Base-by-base conservation (phyloP, 768 basidiomycete genomes). In the Lentinula raphanica region DNA sequence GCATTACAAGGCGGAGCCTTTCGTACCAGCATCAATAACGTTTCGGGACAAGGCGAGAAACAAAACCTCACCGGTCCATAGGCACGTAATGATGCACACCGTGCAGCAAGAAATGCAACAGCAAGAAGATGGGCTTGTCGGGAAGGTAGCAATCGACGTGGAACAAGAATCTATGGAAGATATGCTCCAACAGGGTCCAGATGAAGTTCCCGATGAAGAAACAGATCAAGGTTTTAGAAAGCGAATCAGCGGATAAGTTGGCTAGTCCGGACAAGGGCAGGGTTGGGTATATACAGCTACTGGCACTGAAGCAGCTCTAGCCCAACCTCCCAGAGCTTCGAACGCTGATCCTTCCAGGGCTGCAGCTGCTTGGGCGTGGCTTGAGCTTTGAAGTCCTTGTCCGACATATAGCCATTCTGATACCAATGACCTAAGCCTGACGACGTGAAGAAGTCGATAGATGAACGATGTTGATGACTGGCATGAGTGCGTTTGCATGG, bases 31-130 rank as follows among this genome's bases (percentile, higher is more conserved):
- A 55, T 57, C 21, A 50, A 35, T n/a, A 42, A 28, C 2, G 45
- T n/a, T 39, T 46, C 12, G 25, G 8, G 25, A 28, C 39, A 15
- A 39, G 19, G 60, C 15, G n/a, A n/a, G n/a, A 11, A 27, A 46
- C 17, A 49, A 17, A 39, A 5, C 71, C 82, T 61, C 66, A 92
- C 89, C 85, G 78, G 68, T 97, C 94, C 94, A 98, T 97, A 15
- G 94, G 97, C 62, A 99, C 77, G 67, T 95, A 99, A 71, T 99
- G 97, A 68, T 99, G 97, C 35, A 99, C 85, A 15, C 97, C 97
- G 67, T 98, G 97, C 68, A 92, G 77, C 66, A 92, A 69, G 74
- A 99, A 99, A 69, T 99, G 97, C 25, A 98, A 68, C 42, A 85
- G 84, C 66, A 98, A 78, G 72, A 88, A 91, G 53, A 75, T 73